These are phyloP conservation scores for Elaphomyces granulatus DNA, from an alignment of 495 filamentous ascomycete species.

Conservation along the genomic window DNA sequence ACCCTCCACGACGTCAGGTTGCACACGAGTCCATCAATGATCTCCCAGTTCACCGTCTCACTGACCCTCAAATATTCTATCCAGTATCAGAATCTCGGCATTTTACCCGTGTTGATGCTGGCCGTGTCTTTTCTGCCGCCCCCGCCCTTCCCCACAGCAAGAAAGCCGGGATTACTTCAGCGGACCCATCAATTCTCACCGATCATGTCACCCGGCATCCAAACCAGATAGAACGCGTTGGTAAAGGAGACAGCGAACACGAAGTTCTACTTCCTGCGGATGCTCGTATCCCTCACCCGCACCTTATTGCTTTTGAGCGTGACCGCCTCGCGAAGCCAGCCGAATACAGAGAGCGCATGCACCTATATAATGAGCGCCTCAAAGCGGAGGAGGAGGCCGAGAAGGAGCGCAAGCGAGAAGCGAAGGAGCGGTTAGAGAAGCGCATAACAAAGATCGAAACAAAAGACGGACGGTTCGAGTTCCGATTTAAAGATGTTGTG, in stretches of 20 bases:
- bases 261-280: constrained; percentile 67
- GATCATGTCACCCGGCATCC: constrained; percentile 16
- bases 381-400: constrained; percentile 25
- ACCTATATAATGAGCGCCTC: constrained; percentile 30
- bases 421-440: constrained; percentile 26
- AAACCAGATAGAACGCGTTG: constrained; percentile 26
- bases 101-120: constrained; percentile 83
- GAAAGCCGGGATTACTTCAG: constrained; percentile 8
- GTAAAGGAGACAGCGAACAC: constrained; percentile 26
- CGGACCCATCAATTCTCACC: constrained; percentile 19
- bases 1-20: constrained; percentile 5
- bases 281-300: constrained; percentile 74
- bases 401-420: constrained; percentile 22
- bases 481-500: constrained; percentile 54
- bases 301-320: constrained; percentile 51
- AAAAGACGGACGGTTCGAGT: constrained; percentile 57
- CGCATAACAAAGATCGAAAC: constrained; percentile 28
- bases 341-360: constrained; percentile 20
- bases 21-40: constrained; percentile 85
- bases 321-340: constrained; percentile 16
- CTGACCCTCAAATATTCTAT: constrained; percentile 73
- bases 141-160: constrained; percentile 20
- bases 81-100: constrained; percentile 78
- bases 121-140: constrained; percentile 57
- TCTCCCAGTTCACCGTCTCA: constrained; percentile 65